A percentile compares a stretch with the other conserved stretches of the same genome.
Evolutionary conservation across 1,284 basidiomycete species (phyloP).

Genomic region (Moniliophthora roreri): DNA sequence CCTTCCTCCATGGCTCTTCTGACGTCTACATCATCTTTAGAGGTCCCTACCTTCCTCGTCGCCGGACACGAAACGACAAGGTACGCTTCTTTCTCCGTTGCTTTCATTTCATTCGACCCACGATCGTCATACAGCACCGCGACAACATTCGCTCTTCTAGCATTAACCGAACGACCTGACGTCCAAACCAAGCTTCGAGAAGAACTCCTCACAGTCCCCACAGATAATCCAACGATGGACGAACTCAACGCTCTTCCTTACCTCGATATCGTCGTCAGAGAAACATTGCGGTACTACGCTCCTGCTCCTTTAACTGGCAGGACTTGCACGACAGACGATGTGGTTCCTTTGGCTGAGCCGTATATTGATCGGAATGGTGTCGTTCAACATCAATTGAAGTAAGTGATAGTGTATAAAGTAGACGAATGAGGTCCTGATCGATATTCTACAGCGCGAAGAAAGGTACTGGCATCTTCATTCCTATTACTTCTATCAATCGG

Average conservation of each 20-base stretch:
- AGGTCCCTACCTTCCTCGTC: slow-evolving; percentile 25
- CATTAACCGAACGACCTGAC: slow-evolving; percentile 52
- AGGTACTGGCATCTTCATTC: slow-evolving; percentile 35
- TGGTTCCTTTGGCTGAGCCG: slow-evolving; percentile 52
- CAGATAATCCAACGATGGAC: slow-evolving; percentile 60
- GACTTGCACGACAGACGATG: slow-evolving; percentile 49
- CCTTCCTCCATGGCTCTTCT: slow-evolving; percentile 20
- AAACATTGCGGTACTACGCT: slow-evolving; percentile 64
- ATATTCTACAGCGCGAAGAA: slow-evolving; percentile 31
- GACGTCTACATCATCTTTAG: slow-evolving; percentile 6
- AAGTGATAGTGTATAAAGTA: neutral
- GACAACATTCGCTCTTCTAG: slow-evolving; percentile 62
- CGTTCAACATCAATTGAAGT: slow-evolving; percentile 30
- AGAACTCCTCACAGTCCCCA: slow-evolving; percentile 54
- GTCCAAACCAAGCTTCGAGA: slow-evolving; percentile 68
- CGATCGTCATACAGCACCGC: slow-evolving; percentile 38
- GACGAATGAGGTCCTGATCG: slow-evolving; percentile 18
- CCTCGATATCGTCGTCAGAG: slow-evolving; percentile 68
- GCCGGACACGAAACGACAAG: slow-evolving; percentile 45
- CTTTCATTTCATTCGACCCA: neutral
- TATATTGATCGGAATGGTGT: slow-evolving; percentile 37
- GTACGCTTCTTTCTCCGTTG: slow-evolving; percentile 15
- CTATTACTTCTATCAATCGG: slow-evolving; percentile 39
- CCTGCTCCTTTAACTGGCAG: slow-evolving; percentile 60
- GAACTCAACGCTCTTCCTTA: slow-evolving; percentile 57